These are phyloP conservation scores for Cryptococcus maquisensis DNA, from an alignment of 1,284 basidiomycete species.

Conservation along the genomic window DNA sequence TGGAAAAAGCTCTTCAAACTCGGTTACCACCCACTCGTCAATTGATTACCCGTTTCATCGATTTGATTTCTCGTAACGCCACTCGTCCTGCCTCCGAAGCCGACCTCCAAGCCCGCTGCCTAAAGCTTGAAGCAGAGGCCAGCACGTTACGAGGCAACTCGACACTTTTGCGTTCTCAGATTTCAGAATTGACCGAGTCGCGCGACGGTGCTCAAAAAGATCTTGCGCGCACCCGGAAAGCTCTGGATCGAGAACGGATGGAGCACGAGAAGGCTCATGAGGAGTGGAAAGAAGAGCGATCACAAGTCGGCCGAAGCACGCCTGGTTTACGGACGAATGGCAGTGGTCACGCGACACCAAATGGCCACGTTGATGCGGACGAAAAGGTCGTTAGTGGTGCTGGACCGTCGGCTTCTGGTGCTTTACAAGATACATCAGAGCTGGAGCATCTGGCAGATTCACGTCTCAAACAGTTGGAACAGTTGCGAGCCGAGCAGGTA, in stretches of 20 bases:
- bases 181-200: slow-evolving; percentile 58
- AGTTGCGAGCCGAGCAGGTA: slow-evolving; percentile 27
- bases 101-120: slow-evolving; percentile 27
- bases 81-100: slow-evolving; percentile 19
- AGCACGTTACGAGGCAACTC: slow-evolving; percentile 52
- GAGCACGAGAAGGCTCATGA: slow-evolving; percentile 54
- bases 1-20: slow-evolving; percentile 29
- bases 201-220: slow-evolving; percentile 58
- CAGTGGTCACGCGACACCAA: slow-evolving; percentile 52
- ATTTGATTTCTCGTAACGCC: slow-evolving; percentile 19
- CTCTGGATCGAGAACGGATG: slow-evolving; percentile 68
- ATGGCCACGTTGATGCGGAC: slow-evolving; percentile 43
- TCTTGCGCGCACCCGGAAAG: slow-evolving; percentile 62
- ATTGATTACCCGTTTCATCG: slow-evolving; percentile 29
- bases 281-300: slow-evolving; percentile 52
- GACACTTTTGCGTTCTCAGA: slow-evolving; percentile 56
- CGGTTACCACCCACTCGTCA: slow-evolving; percentile 34
- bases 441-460: slow-evolving; percentile 31
- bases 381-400: slow-evolving; percentile 3
- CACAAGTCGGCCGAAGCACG: slow-evolving; percentile 15
- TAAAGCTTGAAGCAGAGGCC: slow-evolving; percentile 38
- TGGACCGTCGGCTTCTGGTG: slow-evolving; percentile 11
- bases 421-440: slow-evolving; percentile 32
- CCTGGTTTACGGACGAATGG: slow-evolving; percentile 32
- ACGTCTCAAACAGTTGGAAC: slow-evolving; percentile 29